Evolutionary conservation across 176 grass and related monocot species (phyloP), one percentile per base, ranked within the genome.

Genomic region (Themeda triandra): DNA sequence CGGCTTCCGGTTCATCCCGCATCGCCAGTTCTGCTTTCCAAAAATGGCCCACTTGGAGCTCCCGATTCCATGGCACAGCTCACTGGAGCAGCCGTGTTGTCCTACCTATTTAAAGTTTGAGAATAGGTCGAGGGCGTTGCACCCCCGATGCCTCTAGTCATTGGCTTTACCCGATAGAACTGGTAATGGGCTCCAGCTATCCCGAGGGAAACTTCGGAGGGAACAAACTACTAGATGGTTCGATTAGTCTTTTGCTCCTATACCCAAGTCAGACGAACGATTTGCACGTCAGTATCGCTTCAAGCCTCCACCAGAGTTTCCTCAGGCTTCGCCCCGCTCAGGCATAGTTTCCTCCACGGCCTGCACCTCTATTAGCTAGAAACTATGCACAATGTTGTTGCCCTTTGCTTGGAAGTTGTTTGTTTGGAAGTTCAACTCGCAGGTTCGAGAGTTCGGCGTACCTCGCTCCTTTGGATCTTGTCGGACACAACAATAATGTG

Each of bases 81-180:
- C 77, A 86, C n/a, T n/a, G n/a, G n/a, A n/a, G 76, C 70, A 4
- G 75, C 75, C 54, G 56, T 10, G 33, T 62, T 62, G 10, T 66
- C 77, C 71, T 76, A 84, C 86, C 89, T 91, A 94, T 94, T 94
- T 94, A 91, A 94, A 92, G 92, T 94, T 94, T 94, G 92, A 92
- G 89, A 94, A 92, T 92, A 87, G 89, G 92, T 92, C 84, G 84
- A 94, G 84, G 87, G 85, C 82, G 63, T 92, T 94, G 89, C 82
- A 82, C 85, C 92, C 92, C 85, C n/a, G n/a, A n/a, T n/a, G n/a
- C n/a, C n/a, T n/a, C n/a, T n/a, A n/a, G n/a, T n/a, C n/a, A n/a
- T n/a, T n/a, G n/a, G n/a, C n/a, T n/a, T n/a, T n/a, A n/a, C n/a
- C n/a, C n/a, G n/a, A n/a, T n/a, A n/a, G n/a, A n/a, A n/a, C n/a